A percentile compares a stretch with the other conserved stretches of the same genome.
Conservation (phyloP, 2,329 filamentous ascomycete genomes). For the Teratosphaeria gauchensis region DNA sequence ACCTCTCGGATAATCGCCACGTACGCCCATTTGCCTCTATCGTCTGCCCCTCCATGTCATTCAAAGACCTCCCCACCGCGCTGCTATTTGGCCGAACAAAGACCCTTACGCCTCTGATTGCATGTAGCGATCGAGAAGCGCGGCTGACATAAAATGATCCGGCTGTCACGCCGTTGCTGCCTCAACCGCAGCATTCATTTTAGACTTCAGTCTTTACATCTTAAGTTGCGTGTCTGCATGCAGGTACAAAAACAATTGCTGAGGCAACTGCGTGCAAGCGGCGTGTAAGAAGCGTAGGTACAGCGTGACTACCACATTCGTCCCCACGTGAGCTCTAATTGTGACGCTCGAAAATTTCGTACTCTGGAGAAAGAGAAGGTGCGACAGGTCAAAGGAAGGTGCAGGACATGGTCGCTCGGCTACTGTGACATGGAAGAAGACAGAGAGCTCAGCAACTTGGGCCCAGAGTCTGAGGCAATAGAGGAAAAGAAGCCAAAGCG, state of each 20-base stretch:
- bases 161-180: background rate
- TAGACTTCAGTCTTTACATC: background rate
- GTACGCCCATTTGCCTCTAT: background rate
- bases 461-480: conserved; percentile 47
- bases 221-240: background rate
- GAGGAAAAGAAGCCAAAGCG: conserved; percentile 68
- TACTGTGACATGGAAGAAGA: conserved; percentile 63
- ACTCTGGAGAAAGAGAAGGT: background rate
- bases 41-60: too few species aligned
- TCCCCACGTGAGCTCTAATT: background rate
- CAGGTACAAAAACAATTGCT: background rate
- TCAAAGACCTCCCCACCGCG: background rate
- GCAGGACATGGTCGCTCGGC: background rate
- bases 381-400: background rate
- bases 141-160: background rate
- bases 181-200: background rate
- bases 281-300: background rate
- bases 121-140: background rate
- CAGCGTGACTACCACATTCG: background rate
- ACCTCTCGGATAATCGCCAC: background rate
- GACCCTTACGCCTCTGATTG: background rate
- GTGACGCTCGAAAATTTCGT: background rate
- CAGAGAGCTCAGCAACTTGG: conserved; percentile 58
- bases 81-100: background rate
- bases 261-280: too few species aligned